These are phyloP conservation scores for Chaetomiaceae sp. DNA, from an alignment of 2,329 filamentous ascomycete genomes.

Conservation along the genomic window DNA sequence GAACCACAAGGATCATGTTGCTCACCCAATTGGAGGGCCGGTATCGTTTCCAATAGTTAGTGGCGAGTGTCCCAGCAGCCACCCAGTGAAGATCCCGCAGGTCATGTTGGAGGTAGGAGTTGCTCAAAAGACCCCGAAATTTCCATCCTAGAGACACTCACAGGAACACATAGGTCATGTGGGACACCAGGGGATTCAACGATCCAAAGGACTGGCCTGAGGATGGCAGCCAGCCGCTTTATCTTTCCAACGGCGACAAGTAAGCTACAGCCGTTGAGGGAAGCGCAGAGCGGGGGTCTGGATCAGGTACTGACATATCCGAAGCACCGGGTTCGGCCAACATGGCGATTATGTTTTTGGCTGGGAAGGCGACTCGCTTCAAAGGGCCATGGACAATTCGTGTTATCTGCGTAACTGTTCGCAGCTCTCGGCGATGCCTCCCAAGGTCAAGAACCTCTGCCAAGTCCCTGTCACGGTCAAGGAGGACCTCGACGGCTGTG, in stretches of 20 bases:
- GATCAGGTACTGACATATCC: not conserved
- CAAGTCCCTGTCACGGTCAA: not conserved
- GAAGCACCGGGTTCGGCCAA: constrained; percentile 1
- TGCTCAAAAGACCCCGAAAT: too few relatives aligned
- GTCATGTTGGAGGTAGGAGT: not conserved
- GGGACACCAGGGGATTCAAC: not conserved
- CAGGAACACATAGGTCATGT: not conserved
- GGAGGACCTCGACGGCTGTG: not conserved
- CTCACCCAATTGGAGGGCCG: not conserved
- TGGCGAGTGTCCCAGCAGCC: not conserved
- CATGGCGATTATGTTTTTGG: constrained; percentile 3
- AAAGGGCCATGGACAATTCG: not conserved
- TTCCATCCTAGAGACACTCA: not conserved
- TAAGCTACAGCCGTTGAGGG: too few relatives aligned
- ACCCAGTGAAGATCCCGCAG: not conserved
- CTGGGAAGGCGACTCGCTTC: not conserved
- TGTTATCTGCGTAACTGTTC: constrained; percentile 1
- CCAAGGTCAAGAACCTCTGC: not conserved
- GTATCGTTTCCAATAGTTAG: not conserved
- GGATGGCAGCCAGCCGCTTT: not conserved
- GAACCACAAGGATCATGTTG: not conserved
- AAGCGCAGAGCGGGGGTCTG: not conserved
- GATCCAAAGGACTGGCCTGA: not conserved
- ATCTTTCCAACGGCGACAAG: not conserved
- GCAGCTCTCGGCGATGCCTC: not conserved